Evolutionary conservation across 73 alveolate species (phyloP), one percentile per base, ranked within the genome.

Genomic region (Urostyla sp.): DNA sequence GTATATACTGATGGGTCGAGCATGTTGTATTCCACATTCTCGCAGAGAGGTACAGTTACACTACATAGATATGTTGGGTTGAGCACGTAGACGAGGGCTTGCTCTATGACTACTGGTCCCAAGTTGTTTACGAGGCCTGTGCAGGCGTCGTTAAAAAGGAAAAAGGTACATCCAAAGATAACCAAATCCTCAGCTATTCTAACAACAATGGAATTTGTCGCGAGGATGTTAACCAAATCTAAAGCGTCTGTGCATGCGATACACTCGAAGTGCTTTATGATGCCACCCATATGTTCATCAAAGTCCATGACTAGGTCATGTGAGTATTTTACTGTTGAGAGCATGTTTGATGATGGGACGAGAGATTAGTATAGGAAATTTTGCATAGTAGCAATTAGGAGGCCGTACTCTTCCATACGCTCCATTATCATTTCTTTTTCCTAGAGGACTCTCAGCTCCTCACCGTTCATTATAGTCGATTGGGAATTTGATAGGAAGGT

Each of bases 11-110:
- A n/a, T 20, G 67, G 72, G 45, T 49, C 69, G 1, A 69, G 34
- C 45, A 13, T 24, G 1, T 48, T 3, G 38, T 13, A 69, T 51
- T 44, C 40, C 26, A 46, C 34, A 18, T 44, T 8, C 13, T 45
- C 72, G 27, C 83, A 69, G 6, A 48, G 4, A 26, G 7, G 21
- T 2, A 69, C 38, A 27, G 44, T 16, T 46, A 46, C 83, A 48
- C 72, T 46, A 30, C 83, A 69, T 28, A 69, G 35, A 69, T 69
- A 69, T 4, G 21, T 40, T n/a, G 83, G 83, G 16, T 40, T 6
- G 16, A 34, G 32, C 5, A 48, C 28, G 20, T 46, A 23, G 38
- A 31, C 38, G 44, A 37, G 24, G 3, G 49, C 31, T 7, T 69
- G 4, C 20, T 44, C 72, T 28, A 69, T 69, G 6, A 69, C 30